phyloP scores from a whole-genome alignment of 495 filamentous ascomycete species.

The Aspergillus wentii region DNA sequence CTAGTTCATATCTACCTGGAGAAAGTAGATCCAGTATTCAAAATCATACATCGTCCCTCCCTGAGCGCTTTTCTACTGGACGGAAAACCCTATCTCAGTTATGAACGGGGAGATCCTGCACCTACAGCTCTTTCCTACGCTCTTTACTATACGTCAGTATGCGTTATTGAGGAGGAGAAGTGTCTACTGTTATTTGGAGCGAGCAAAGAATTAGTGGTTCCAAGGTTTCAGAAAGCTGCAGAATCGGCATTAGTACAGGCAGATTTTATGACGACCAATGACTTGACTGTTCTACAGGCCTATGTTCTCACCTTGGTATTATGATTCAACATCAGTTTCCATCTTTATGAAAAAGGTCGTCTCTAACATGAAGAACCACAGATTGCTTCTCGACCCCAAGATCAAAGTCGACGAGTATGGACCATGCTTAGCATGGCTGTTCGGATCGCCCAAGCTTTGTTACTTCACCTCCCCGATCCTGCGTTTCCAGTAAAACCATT shows the following conservation, averaged over 20 bases:
- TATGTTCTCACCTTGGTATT: slow-evolving; percentile 45
- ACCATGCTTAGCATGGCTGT: slow-evolving; percentile 63
- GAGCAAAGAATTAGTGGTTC: slow-evolving; percentile 31
- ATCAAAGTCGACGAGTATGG: slow-evolving; percentile 41
- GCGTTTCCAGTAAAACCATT: slow-evolving; percentile 28
- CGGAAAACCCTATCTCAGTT: slow-evolving; percentile 26
- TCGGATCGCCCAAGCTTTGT: slow-evolving; percentile 62
- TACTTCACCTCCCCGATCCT: slow-evolving; percentile 47
- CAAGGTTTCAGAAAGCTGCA: slow-evolving; percentile 42
- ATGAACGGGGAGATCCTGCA: slow-evolving; percentile 24
- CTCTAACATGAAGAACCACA: too few relatives aligned
- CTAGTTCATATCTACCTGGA: slow-evolving; percentile 17
- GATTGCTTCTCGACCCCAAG: slow-evolving; percentile 36
- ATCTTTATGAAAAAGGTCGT: too few relatives aligned
- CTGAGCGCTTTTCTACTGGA: slow-evolving; percentile 25
- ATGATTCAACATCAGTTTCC: too few relatives aligned
- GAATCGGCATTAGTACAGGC: slow-evolving; percentile 45
- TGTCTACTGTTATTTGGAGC: slow-evolving; percentile 34
- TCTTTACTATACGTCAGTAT: slow-evolving; percentile 48
- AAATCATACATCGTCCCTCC: slow-evolving; percentile 33
- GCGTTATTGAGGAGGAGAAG: slow-evolving; percentile 37
- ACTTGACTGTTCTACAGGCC: slow-evolving; percentile 52
- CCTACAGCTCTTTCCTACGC: slow-evolving; percentile 42
- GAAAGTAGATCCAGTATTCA: slow-evolving; percentile 37
- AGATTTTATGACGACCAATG: slow-evolving; percentile 49